Evolutionary conservation across 1,284 basidiomycete species (phyloP).

Genomic region (Trichosporon faecale): DNA sequence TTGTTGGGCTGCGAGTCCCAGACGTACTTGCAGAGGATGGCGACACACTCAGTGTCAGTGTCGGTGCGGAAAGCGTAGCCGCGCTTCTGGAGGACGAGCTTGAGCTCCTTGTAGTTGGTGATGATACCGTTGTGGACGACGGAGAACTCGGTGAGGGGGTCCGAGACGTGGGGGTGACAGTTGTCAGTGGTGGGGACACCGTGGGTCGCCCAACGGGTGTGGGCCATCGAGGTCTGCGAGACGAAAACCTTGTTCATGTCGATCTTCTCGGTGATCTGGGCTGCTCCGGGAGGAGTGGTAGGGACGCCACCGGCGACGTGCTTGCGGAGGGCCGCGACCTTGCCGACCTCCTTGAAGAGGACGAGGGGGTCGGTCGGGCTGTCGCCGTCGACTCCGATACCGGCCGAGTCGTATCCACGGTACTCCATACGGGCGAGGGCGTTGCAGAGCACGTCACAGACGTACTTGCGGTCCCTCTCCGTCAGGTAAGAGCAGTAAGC

Average conservation of each 20-base stretch:
- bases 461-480: slow-evolving; percentile 90
- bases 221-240: slow-evolving; percentile 93
- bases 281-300: slow-evolving; percentile 25
- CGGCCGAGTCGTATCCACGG: slow-evolving; percentile 95
- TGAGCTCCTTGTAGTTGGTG: slow-evolving; percentile 87
- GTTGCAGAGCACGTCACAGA: slow-evolving; percentile 87
- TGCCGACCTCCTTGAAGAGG: slow-evolving; percentile 98
- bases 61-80: slow-evolving; percentile 94
- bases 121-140: slow-evolving; percentile 99
- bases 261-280: slow-evolving; percentile 51
- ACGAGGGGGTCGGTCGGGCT: slow-evolving; percentile 62
- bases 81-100: slow-evolving; percentile 90
- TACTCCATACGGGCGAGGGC: slow-evolving; percentile 96
- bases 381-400: slow-evolving; percentile 91
- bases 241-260: slow-evolving; percentile 79
- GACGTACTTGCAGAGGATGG: slow-evolving; percentile 93
- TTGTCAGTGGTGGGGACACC: slow-evolving; percentile 83
- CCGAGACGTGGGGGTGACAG: slow-evolving; percentile 94
- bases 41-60: slow-evolving; percentile 97
- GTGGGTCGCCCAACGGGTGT: slow-evolving; percentile 99
- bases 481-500: slow-evolving; percentile 88
- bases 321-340: slow-evolving; percentile 91
- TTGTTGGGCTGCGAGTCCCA: slow-evolving; percentile 91
- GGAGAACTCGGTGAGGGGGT: slow-evolving; percentile 75
- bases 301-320: slow-evolving; percentile 69